Percentiles rank a stretch among this genome's conserved stretches.
These are phyloP conservation scores for Fusarium sp. DNA, from an alignment of 2,329 filamentous ascomycete genomes.

Conservation along the genomic window DNA sequence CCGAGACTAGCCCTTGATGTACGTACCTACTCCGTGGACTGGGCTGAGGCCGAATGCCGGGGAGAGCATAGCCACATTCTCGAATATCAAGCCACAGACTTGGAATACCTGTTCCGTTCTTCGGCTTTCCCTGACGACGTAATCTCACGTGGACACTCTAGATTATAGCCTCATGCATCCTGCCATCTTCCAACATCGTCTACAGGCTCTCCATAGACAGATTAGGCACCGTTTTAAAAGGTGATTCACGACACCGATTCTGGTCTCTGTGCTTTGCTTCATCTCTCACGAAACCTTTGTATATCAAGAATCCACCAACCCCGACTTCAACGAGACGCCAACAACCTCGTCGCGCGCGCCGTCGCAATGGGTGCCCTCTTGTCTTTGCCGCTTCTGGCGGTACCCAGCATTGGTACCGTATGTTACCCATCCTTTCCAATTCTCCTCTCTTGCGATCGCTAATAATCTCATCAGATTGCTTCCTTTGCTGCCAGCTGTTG, in stretches of 20 bases:
- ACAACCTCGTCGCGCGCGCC: slow-evolving; percentile 6
- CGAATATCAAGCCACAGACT: background rate
- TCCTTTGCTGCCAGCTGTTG: slow-evolving; percentile 91
- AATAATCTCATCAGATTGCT: slow-evolving; percentile 63
- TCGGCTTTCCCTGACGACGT: slow-evolving; percentile 28
- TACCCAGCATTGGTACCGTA: slow-evolving; percentile 89
- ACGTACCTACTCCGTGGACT: background rate
- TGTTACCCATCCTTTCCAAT: slow-evolving; percentile 47
- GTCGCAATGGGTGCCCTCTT: slow-evolving; percentile 85
- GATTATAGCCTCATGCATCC: slow-evolving; percentile 28
- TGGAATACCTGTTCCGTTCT: background rate
- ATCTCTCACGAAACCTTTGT: background rate
- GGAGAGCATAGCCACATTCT: background rate
- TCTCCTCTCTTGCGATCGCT: background rate
- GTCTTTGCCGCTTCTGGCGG: slow-evolving; percentile 86
- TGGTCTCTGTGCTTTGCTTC: background rate
- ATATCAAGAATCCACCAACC: background rate
- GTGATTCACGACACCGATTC: background rate
- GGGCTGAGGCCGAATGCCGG: slow-evolving; percentile 3
- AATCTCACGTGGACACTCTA: slow-evolving; percentile 41
- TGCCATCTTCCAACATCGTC: slow-evolving; percentile 21
- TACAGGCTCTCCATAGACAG: background rate
- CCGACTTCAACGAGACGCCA: background rate
- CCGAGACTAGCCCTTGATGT: slow-evolving; percentile 26
- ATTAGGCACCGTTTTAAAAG: background rate